Base-by-base conservation (phyloP, 768 basidiomycete species). In the Mrakia gelida region DNA sequence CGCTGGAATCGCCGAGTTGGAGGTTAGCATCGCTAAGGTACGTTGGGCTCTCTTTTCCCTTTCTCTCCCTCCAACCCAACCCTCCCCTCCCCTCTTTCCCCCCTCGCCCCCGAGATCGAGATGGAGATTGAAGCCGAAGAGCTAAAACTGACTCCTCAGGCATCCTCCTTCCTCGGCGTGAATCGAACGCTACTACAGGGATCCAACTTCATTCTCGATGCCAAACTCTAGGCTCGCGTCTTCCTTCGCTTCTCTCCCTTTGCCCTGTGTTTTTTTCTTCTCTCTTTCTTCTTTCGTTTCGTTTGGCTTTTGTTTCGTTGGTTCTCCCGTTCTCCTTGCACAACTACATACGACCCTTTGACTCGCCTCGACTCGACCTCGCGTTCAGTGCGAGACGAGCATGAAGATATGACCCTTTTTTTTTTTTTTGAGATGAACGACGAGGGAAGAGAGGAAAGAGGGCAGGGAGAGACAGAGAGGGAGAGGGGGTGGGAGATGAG, bases 1-100 rank as follows among this genome's bases (percentile, higher is more conserved):
- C 81, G 91, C 91, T 81, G 93, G 92, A 59, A 83, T 98, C 75
- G 91, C 92, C 18, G 95, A 98, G 84, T 88, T 96, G 49, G 81
- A 83, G 71, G 86, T 82, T 74, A 94, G 90, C 86, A 94, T 96
- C 81, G 85, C 88, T 54, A 86, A 84, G 82, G 85, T 73, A 21
- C 80, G 79, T 45, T 38, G 34, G 49, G 21, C 59, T 18, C 49
- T 15, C 11, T 38, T n/a, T 52, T 15, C 21, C 8, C 45, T 71
- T n/a, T 3, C 18, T 15, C 38, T 3, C 32, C 21, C 10, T 23
- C 38, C 38, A 38, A 38, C 38, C 38, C 38, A 38, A 3, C 38
- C 38, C 38, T 3, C 38, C 38, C 38, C 8, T 38, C 38, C 38
- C 38, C n/a, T n/a, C n/a, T 61, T 52, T 52, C 18, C 16, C 49